These are phyloP conservation scores for Chytriomyces confervae DNA, from an alignment of 192 early-diverging fungal species.

Conservation along the genomic window DNA sequence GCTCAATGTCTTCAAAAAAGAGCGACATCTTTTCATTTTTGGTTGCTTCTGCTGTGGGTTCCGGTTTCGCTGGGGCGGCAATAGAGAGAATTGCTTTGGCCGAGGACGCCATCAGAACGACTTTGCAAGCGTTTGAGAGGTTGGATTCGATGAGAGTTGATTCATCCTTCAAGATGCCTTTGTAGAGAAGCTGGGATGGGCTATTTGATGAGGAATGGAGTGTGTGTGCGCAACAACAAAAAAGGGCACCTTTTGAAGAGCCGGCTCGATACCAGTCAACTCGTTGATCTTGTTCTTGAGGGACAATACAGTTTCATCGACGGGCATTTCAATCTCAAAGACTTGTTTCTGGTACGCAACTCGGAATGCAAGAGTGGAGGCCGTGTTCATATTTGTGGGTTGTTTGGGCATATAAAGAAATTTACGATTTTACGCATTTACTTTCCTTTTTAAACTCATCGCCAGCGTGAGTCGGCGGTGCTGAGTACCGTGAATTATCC, in stretches of 20 bases:
- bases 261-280: not conserved
- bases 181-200: slow-evolving; percentile 16
- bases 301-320: slow-evolving; percentile 4
- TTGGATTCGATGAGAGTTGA: slow-evolving; percentile 16
- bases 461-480: no score
- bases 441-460: no score
- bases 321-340: not conserved
- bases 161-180: slow-evolving; percentile 32
- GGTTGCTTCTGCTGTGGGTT: not conserved
- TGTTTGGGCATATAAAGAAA: no score
- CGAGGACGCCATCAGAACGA: slow-evolving; percentile 35
- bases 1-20: slow-evolving; percentile 33
- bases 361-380: not conserved
- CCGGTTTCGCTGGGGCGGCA: not conserved
- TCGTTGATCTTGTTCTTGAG: slow-evolving; percentile 7
- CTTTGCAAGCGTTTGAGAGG: slow-evolving; percentile 16
- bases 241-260: slow-evolving; percentile 9
- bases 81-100: slow-evolving; percentile 10
- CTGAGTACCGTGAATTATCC: no score
- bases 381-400: not conserved
- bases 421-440: no score
- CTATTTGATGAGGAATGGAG: not conserved
- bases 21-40: not conserved
- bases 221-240: not conserved
- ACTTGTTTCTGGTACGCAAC: not conserved